A percentile compares a stretch with the other conserved stretches of the same genome.
These are phyloP conservation scores for Jimgerdemannia flammicorona DNA, from an alignment of 192 early-diverging fungal genomes.

Conservation along the genomic window DNA sequence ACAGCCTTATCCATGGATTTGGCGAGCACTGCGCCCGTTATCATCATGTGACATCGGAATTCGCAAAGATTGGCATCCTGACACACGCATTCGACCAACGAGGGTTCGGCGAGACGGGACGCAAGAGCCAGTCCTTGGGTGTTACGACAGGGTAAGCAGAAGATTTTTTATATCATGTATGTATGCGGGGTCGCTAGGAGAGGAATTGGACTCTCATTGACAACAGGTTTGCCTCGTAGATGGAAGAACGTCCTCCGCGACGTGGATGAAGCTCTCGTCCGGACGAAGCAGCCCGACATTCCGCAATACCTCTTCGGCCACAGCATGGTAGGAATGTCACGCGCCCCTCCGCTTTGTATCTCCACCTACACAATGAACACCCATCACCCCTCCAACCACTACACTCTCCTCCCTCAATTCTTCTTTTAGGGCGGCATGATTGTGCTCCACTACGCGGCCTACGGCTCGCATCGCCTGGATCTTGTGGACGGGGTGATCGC, in stretches of 20 bases:
- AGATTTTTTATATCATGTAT: background rate
- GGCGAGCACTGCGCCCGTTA: slow-evolving; percentile 52
- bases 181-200: background rate
- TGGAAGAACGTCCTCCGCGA: slow-evolving; percentile 44
- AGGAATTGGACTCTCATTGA: no score
- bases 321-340: slow-evolving; percentile 34
- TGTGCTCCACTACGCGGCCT: slow-evolving; percentile 48
- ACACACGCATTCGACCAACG: slow-evolving; percentile 60
- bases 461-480: slow-evolving; percentile 23
- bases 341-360: no score
- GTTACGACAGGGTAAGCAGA: slow-evolving; percentile 38
- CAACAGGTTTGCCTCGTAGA: background rate
- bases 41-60: slow-evolving; percentile 53
- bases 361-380: no score
- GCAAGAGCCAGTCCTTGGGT: slow-evolving; percentile 41
- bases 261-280: slow-evolving; percentile 38
- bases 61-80: slow-evolving; percentile 51
- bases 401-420: background rate
- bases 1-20: slow-evolving; percentile 50
- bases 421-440: slow-evolving; percentile 43
- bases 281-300: slow-evolving; percentile 26
- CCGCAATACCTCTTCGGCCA: slow-evolving; percentile 55
- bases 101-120: slow-evolving; percentile 63
- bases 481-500: slow-evolving; percentile 48
- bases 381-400: no score